Base-by-base conservation (phyloP, 2,329 filamentous ascomycete species). In the Colletotrichum sp. region DNA sequence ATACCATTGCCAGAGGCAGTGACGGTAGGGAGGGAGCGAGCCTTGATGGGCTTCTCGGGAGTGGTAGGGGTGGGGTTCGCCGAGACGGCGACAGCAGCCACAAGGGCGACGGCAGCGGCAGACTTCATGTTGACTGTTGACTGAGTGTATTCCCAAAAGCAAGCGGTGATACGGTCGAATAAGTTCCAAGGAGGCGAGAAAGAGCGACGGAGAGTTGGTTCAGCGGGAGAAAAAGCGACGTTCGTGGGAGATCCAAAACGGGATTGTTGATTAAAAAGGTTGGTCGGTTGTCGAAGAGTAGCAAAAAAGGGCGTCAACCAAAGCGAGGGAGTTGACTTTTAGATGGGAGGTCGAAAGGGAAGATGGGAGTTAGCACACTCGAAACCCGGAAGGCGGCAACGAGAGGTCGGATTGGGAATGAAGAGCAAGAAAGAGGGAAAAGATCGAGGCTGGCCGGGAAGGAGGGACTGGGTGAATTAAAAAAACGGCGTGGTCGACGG, bases 1-100 rank as follows among this genome's bases (percentile, higher is more conserved):
- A 22, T 85, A 91, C 90, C 90, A 85, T 91, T 92, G 79, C 90
- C 90, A 25, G 88, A 90, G 66, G 85, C 88, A 1, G 88, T 88
- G 77, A 92, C 87, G 16, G 86, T 82, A 22, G 90, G 87, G 30
- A 91, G 79, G 66, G 84, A 83, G 77, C 86, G 87, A 69, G 90
- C 87, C 83, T 90, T 90, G 81, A 82, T 84, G 9, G 88, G 88
- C 25, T 87, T 83, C 77, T 89, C 82, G 70, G 85, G 86, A 75
- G 86, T 82, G 10, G 88, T 90, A 58, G 82, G 83, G 34, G 90
- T 91, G 66, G 91, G 90, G 13, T 84, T 85, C 70, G 89, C 89
- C 28, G 82, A 81, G 76, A 86, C 89, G 76, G 85, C 75, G 74
- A 82, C 82, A 76, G 87, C 80, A 79, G 87, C 86, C 78, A 88